Conservation (phyloP, 495 filamentous ascomycete species). For the Stereocaulon alpinum region DNA sequence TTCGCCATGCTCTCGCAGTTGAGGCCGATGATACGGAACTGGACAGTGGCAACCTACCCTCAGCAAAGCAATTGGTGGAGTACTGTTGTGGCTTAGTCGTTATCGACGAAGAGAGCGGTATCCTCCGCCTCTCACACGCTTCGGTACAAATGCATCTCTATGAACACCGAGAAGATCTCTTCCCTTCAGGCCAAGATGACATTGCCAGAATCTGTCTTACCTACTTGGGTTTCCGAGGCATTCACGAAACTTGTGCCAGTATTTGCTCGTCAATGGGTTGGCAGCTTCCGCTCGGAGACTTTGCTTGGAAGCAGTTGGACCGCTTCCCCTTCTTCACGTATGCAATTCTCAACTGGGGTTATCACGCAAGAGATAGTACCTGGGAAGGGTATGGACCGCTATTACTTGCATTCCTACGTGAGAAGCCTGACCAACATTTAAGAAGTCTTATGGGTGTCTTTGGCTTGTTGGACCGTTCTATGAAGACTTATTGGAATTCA, state of each 20-base stretch:
- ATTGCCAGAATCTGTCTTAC: neutral
- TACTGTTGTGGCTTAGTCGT: neutral
- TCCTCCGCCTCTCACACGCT: neutral
- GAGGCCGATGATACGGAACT: conserved; percentile 2
- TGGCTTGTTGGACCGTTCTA: too few species aligned
- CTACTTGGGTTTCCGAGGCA: neutral
- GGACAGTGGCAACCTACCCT: neutral
- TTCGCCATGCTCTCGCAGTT: conserved; percentile 15
- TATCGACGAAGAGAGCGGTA: neutral
- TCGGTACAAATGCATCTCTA: neutral
- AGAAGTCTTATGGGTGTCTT: too few species aligned
- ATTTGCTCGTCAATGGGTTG: neutral
- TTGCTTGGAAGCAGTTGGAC: neutral
- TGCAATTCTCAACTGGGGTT: neutral
- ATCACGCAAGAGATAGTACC: neutral
- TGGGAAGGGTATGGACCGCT: too few species aligned
- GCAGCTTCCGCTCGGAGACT: too few species aligned
- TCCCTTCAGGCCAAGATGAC: neutral
- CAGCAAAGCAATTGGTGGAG: neutral
- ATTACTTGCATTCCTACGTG: too few species aligned
- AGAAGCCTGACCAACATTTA: too few species aligned
- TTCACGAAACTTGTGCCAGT: neutral
- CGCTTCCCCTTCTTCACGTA: neutral
- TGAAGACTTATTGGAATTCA: too few species aligned
- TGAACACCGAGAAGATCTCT: neutral